These are phyloP conservation scores for Dunaliella salina DNA, from an alignment of 163 green algal genomes.

Conservation along the genomic window DNA sequence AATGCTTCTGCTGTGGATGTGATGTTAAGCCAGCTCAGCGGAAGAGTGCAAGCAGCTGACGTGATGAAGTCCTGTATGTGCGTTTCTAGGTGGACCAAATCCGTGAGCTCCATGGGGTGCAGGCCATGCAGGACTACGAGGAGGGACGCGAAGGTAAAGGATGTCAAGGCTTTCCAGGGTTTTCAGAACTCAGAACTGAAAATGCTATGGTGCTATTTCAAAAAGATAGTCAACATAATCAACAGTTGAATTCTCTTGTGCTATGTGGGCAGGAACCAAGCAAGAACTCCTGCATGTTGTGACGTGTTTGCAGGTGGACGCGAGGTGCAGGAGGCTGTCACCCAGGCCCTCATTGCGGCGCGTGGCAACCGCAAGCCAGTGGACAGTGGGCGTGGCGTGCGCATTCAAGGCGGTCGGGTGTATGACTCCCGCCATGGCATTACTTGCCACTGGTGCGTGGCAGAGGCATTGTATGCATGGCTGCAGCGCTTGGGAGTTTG, in stretches of 20 bases:
- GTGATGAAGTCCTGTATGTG: not conserved
- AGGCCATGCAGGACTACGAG: not conserved
- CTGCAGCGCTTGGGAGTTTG: too few species aligned
- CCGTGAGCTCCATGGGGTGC: not conserved
- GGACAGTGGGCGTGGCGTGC: conserved; percentile 44
- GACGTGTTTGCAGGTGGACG: not conserved
- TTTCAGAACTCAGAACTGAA: too few species aligned
- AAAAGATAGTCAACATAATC: too few species aligned
- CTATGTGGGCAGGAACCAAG: not conserved
- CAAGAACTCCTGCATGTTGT: not conserved
- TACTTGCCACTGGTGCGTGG: conserved; percentile 71
- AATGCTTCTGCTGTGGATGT: too few species aligned
- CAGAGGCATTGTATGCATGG: too few species aligned
- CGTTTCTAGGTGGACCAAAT: conserved; percentile 16
- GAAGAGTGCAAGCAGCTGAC: too few species aligned
- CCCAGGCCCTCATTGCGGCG: conserved; percentile 6
- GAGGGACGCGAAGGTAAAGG: not conserved
- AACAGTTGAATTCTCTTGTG: too few species aligned
- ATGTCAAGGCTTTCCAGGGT: too few species aligned
- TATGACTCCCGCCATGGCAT: conserved; percentile 70
- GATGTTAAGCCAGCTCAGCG: too few species aligned
- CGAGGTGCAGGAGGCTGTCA: conserved; percentile 4
- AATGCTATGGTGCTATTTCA: too few species aligned
- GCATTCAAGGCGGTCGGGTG: conserved; percentile 61
- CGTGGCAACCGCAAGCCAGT: conserved; percentile 24